phyloP scores from a whole-genome alignment of 176 grass and related monocot genomes.

The Poa pratensis region DNA sequence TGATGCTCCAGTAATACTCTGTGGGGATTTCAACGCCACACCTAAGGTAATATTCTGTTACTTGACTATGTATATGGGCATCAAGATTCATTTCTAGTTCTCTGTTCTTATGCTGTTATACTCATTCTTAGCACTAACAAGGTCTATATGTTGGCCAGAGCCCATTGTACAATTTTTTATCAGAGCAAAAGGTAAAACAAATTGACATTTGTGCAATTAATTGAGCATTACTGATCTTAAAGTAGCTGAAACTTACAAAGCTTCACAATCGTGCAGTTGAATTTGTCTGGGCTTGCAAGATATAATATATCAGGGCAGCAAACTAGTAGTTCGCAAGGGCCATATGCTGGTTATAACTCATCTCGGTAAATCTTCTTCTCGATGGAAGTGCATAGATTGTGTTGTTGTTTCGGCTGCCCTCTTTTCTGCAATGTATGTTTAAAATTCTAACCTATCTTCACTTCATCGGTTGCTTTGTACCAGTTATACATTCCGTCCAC shows the following conservation, averaged over 20 bases:
- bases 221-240: slow-evolving; percentile 18
- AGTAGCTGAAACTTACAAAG: slow-evolving; percentile 36
- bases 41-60: slow-evolving; percentile 63
- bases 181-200: slow-evolving; percentile 69
- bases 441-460: slow-evolving; percentile 27
- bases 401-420: slow-evolving; percentile 23
- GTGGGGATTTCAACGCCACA: slow-evolving; percentile 96
- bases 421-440: slow-evolving; percentile 9
- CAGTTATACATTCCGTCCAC: slow-evolving; percentile 34
- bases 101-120: slow-evolving; percentile 28
- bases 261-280: slow-evolving; percentile 65
- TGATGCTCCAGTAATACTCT: slow-evolving; percentile 89
- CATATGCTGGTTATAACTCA: slow-evolving; percentile 46
- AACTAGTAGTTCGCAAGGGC: slow-evolving; percentile 53
- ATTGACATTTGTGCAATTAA: slow-evolving; percentile 18
- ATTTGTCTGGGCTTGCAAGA: slow-evolving; percentile 64
- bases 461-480: slow-evolving; percentile 43
- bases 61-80: slow-evolving; percentile 14
- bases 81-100: slow-evolving; percentile 15
- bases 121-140: slow-evolving; percentile 40
- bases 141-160: slow-evolving; percentile 62
- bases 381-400: slow-evolving; percentile 17
- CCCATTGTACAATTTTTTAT: slow-evolving; percentile 79
- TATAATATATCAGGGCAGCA: slow-evolving; percentile 82
- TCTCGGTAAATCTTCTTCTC: slow-evolving; percentile 58